Percentiles rank a stretch among this genome's conserved stretches.
These are phyloP conservation scores for Coniochaeta prunicola DNA, from an alignment of 2,329 filamentous ascomycete genomes.

Conservation along the genomic window DNA sequence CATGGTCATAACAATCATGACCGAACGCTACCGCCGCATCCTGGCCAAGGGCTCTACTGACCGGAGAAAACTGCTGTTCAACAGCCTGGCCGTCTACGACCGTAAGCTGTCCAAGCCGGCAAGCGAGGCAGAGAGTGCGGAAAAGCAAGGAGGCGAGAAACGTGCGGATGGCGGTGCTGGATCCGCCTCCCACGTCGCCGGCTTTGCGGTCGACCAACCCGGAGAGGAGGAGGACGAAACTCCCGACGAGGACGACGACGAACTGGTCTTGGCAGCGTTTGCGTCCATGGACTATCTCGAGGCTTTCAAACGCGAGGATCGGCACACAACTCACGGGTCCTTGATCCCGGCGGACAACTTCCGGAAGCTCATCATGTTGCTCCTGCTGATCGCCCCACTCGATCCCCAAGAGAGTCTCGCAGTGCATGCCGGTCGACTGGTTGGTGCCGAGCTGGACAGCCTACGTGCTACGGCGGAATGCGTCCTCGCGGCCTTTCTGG, in stretches of 20 bases:
- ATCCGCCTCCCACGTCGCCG: slow-evolving; percentile 16
- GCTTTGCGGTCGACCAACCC: slow-evolving; percentile 39
- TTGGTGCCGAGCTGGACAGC: slow-evolving; percentile 47
- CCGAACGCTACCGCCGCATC: slow-evolving; percentile 59
- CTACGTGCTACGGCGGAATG: slow-evolving; percentile 56
- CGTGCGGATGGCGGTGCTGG: slow-evolving; percentile 5
- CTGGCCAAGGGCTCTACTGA: slow-evolving; percentile 50
- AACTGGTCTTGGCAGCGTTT: slow-evolving; percentile 61
- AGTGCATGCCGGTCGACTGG: slow-evolving; percentile 48
- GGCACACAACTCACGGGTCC: slow-evolving; percentile 48
- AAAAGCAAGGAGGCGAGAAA: neutral
- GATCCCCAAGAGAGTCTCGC: slow-evolving; percentile 58
- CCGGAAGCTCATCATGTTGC: slow-evolving; percentile 60
- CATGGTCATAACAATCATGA: slow-evolving; percentile 66
- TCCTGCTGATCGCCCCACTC: slow-evolving; percentile 60
- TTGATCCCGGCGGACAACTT: slow-evolving; percentile 71
- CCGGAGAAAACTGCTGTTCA: slow-evolving; percentile 59
- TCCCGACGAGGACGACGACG: slow-evolving; percentile 48
- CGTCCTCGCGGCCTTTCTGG: slow-evolving; percentile 58
- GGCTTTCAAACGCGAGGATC: slow-evolving; percentile 46
- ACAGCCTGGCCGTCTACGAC: slow-evolving; percentile 66
- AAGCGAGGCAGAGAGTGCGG: slow-evolving; percentile 10
- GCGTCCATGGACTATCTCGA: slow-evolving; percentile 60
- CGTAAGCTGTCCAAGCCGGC: slow-evolving; percentile 37
- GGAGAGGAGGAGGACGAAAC: slow-evolving; percentile 31